Evolutionary conservation across 164 flowering plant genomes (phyloP), one percentile per base, ranked within the genome.

Genomic region (Taxillus chinensis): DNA sequence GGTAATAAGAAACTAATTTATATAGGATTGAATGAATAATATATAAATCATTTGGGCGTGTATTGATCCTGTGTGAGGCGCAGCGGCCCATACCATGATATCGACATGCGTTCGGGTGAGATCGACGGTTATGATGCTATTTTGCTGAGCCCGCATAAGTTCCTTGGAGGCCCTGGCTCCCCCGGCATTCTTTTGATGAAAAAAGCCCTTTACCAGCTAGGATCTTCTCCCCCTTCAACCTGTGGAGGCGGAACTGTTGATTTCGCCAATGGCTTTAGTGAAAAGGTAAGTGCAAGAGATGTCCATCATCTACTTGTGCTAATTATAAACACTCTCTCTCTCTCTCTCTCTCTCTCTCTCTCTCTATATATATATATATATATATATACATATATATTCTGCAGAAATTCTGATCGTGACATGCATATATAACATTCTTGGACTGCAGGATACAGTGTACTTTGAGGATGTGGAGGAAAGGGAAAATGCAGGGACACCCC

Each of bases 401-500:
- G 27, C 27, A 27, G 27, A 27, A 27, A 27, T 27, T 27, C 27
- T 9, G 10, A 43, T 9, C 5, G 1, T 52, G 8, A 6, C 37
- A 0, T 15, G 27, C 27, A 27, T 2, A 27, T 27, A 27, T 27
- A 27, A 27, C 27, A 27, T 27, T 27, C 11, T 43, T 57, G 8
- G 55, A 39, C 41, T 65, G 58, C 77, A 89, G 98, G 80, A 86
- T 51, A 92, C 98, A 3, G n/a, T 89, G 41, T 92, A 92, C 54
- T 57, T 68, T 8, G 77, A 84, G 0, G 76, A 84, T 41, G 74
- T 92, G 16, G 98, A 92, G 70, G 92, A 84, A 60, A 70, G 96
- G 62, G 98, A 89, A 73, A 85, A 82, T 49, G 90, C 78, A 0
- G 98, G 98, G 15, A 89, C 95, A 0, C 92, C 96, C 3, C 78